Evolutionary conservation across 257 asterid genomes (phyloP).

Genomic region (Nicotiana tabacum): DNA sequence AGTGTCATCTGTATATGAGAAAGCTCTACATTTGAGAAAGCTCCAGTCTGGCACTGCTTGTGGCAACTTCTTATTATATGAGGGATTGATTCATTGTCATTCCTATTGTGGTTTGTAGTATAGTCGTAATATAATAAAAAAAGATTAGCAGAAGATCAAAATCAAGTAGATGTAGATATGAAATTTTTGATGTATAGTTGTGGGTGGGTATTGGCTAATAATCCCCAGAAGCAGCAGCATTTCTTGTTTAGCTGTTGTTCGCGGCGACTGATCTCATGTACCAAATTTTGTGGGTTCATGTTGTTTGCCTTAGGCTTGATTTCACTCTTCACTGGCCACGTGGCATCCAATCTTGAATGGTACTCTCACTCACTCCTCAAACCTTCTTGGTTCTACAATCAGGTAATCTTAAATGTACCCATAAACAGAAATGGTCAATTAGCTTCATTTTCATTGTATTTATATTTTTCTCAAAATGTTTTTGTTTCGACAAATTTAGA

Average conservation of each 20-base stretch:
- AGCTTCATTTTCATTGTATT: not conserved
- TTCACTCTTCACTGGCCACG: conserved; percentile 91
- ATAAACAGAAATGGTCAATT: not conserved
- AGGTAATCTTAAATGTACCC: conserved; percentile 24
- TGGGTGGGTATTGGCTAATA: conserved; percentile 28
- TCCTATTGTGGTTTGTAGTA: not conserved
- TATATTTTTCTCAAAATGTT: too few species aligned
- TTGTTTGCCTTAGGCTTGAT: conserved; percentile 78
- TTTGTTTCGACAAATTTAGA: too few species aligned
- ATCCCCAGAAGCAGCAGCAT: conserved; percentile 15
- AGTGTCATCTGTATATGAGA: too few species aligned
- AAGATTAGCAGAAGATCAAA: not conserved
- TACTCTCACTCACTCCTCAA: conserved; percentile 50
- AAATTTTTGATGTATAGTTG: conserved; percentile 41
- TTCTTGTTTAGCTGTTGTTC: conserved; percentile 15
- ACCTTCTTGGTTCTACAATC: conserved; percentile 38
- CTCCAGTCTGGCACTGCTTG: not conserved
- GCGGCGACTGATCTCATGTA: conserved; percentile 67
- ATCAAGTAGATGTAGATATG: conserved; percentile 30
- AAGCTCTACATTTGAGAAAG: too few species aligned
- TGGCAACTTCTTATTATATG: not conserved
- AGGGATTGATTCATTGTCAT: not conserved
- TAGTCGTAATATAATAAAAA: not conserved
- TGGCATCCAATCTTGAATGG: conserved; percentile 93
- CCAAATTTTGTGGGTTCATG: conserved; percentile 70